Evolutionary conservation across 2,329 filamentous ascomycete genomes (phyloP), one percentile per base, ranked within the genome.

Genomic region (Zasmidium angulare): DNA sequence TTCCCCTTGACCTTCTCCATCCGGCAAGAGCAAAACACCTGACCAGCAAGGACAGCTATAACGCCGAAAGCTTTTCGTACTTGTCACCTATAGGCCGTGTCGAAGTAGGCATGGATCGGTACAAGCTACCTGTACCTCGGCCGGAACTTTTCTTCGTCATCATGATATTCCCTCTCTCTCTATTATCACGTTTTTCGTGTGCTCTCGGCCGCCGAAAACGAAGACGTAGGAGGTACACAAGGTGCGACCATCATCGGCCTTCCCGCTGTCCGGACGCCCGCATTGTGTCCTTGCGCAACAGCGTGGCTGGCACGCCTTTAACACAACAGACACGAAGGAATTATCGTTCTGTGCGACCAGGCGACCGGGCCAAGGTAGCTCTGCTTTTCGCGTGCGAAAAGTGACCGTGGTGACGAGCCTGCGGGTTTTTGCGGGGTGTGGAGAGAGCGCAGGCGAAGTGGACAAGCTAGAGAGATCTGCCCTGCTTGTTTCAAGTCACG

Each of bases 381-480:
- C n/a, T 17, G 14, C 49, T 20, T 29, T 51, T 14, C 49, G 10
- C 23, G 22, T n/a, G 29, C 29, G 29, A 7, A 14, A 36, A 14
- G 7, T 14, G 29, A 36, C 29, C 7, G n/a, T n/a, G n/a, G n/a
- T n/a, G n/a, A n/a, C n/a, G n/a, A n/a, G n/a, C n/a, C n/a, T 36
- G 29, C 29, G 29, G 29, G 29, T 36, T 36, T 36, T 36, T 36
- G n/a, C n/a, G n/a, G n/a, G n/a, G n/a, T n/a, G n/a, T n/a, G n/a
- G n/a, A n/a, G n/a, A n/a, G n/a, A n/a, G n/a, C 26, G 26, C 26
- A 6, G 26, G 49, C 29, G 49, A 22, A 29, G 49, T 24, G 23
- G 14, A 23, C 10, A 29, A 20, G 29, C n/a, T 17, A 43, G 36
- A 26, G 21, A 55, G 55, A 57, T 57, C 55, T 29, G 46, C 36